These are phyloP conservation scores for Pilatotrama ljubarskyi DNA, from an alignment of 768 basidiomycete species.

Conservation along the genomic window DNA sequence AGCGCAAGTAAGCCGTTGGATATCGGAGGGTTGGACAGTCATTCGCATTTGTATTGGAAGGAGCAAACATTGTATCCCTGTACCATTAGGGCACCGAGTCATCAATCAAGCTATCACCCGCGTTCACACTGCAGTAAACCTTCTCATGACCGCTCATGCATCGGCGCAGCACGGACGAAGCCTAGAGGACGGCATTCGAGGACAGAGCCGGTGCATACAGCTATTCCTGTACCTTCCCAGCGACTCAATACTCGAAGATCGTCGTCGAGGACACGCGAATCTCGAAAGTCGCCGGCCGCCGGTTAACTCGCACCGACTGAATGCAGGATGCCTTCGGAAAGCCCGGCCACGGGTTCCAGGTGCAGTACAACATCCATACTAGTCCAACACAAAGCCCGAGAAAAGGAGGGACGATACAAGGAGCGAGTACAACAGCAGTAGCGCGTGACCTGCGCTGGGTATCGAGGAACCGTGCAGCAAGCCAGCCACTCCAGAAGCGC, in stretches of 20 bases:
- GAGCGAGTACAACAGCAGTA: slow-evolving; percentile 14
- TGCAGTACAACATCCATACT: neutral
- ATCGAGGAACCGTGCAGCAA: neutral
- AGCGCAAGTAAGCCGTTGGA: slow-evolving; percentile 16
- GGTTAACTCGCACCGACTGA: neutral
- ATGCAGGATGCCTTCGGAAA: neutral
- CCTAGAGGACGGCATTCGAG: neutral
- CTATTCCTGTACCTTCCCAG: neutral
- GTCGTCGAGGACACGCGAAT: neutral
- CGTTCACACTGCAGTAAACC: neutral
- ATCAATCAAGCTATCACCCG: neutral
- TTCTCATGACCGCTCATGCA: neutral
- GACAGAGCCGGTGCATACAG: neutral
- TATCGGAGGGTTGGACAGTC: neutral
- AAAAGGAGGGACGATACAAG: slow-evolving; percentile 10
- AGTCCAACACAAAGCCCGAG: slow-evolving; percentile 8
- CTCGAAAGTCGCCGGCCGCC: neutral
- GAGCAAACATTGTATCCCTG: slow-evolving; percentile 4
- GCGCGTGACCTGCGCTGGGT: neutral
- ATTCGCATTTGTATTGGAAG: slow-evolving; percentile 8
- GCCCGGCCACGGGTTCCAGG: neutral
- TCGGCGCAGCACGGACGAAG: neutral
- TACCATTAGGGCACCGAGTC: slow-evolving; percentile 10
- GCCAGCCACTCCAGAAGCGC: neutral
- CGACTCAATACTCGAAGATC: neutral